phyloP scores from a whole-genome alignment of 1,284 basidiomycete genomes.

The Marasmius fiardii region DNA sequence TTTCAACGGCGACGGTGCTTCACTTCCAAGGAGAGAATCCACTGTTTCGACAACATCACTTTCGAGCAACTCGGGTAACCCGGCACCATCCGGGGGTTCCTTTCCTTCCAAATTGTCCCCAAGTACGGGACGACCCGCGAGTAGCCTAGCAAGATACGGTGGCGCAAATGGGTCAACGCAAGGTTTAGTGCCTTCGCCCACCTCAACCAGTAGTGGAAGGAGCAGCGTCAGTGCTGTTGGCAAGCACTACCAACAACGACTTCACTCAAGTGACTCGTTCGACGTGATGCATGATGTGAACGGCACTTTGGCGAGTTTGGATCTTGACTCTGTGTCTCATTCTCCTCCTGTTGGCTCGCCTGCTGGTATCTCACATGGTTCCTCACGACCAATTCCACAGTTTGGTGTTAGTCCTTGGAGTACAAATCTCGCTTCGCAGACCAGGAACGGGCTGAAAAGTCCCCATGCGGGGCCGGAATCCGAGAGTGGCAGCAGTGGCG shows the following conservation, averaged over 20 bases:
- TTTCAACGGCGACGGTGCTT: background rate
- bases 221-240: constrained; percentile 6
- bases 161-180: background rate
- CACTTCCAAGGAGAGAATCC: background rate
- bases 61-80: constrained; percentile 26
- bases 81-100: constrained; percentile 17
- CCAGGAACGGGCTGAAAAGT: constrained; percentile 14
- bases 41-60: background rate
- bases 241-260: constrained; percentile 29
- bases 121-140: constrained; percentile 39
- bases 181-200: constrained; percentile 34
- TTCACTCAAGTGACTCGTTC: constrained; percentile 17
- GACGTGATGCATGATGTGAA: constrained; percentile 63
- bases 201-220: constrained; percentile 14
- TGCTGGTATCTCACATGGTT: constrained; percentile 1
- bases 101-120: constrained; percentile 38
- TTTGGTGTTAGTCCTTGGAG: constrained; percentile 1
- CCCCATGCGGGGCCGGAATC: constrained; percentile 18
- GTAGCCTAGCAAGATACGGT: constrained; percentile 22
- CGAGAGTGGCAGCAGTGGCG: constrained; percentile 18
- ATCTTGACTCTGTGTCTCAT: constrained; percentile 41
- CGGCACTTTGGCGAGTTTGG: constrained; percentile 70
- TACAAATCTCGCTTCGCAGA: background rate
- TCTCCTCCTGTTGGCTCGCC: background rate
- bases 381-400: constrained; percentile 5